Percentiles rank a stretch among this genome's conserved stretches.
Conservation (phyloP, 148 eudicot species). For the Rheum nobile region DNA sequence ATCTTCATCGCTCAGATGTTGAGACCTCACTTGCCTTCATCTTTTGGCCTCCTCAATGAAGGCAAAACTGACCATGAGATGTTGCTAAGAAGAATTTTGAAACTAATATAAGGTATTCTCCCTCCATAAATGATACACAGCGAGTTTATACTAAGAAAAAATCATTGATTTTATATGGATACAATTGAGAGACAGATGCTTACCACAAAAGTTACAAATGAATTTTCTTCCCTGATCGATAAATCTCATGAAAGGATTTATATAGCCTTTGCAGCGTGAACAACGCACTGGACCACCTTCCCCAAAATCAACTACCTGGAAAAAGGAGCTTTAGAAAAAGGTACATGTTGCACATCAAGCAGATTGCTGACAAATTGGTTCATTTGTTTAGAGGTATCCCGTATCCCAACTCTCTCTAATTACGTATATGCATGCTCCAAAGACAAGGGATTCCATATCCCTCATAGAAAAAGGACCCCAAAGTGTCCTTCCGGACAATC, state of each 20-base stretch:
- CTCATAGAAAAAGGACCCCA: not conserved
- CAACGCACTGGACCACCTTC: slow-evolving; percentile 98
- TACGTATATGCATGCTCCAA: not conserved
- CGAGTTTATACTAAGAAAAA: not conserved
- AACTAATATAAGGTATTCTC: not conserved
- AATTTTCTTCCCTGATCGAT: slow-evolving; percentile 91
- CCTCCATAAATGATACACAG: not conserved
- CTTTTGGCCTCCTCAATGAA: not conserved
- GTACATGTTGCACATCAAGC: not conserved
- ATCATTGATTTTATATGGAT: not conserved
- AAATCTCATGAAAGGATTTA: slow-evolving; percentile 94
- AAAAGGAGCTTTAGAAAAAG: not conserved
- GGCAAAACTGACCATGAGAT: not conserved
- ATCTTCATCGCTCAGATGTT: not conserved
- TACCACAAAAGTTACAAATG: slow-evolving; percentile 94
- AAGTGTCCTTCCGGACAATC: not conserved
- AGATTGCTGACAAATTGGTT: not conserved
- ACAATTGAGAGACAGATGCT: slow-evolving; percentile 15
- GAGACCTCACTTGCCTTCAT: not conserved
- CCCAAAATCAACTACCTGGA: slow-evolving; percentile 88
- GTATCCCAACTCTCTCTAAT: not conserved
- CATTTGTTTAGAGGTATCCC: not conserved
- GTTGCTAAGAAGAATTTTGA: not conserved
- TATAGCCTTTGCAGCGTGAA: slow-evolving; percentile 98
- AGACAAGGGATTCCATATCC: not conserved